A percentile compares a stretch with the other conserved stretches of the same genome.
phyloP scores from a whole-genome alignment of 768 basidiomycete species.

The Auriculariales sp. region DNA sequence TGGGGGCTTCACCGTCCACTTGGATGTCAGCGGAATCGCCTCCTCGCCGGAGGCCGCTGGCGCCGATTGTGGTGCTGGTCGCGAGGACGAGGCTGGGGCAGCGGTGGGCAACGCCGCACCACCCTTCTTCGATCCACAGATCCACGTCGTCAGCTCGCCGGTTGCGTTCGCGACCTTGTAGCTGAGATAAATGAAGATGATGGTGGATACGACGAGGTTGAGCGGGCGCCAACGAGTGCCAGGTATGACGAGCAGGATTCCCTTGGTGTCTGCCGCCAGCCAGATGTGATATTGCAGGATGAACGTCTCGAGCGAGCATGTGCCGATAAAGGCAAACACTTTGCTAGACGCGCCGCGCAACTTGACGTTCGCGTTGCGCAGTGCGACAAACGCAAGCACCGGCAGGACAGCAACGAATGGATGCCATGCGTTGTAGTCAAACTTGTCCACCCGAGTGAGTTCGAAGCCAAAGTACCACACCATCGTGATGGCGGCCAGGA shows the following conservation, averaged over 20 bases:
- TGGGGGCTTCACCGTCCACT: conserved; percentile 19
- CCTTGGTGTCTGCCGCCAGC: conserved; percentile 74
- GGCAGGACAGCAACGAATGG: conserved; percentile 72
- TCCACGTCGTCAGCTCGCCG: conserved; percentile 46
- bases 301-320: conserved; percentile 82
- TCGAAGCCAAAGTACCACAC: conserved; percentile 79
- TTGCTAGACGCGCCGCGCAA: conserved; percentile 57
- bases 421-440: conserved; percentile 76
- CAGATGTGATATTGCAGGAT: conserved; percentile 83
- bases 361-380: conserved; percentile 62
- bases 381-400: conserved; percentile 54
- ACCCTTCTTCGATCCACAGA: conserved; percentile 21
- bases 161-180: conserved; percentile 67
- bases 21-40: conserved; percentile 10
- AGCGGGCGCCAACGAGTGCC: conserved; percentile 57
- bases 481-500: conserved; percentile 36
- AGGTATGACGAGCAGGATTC: conserved; percentile 65
- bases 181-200: conserved; percentile 69
- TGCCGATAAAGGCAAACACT: conserved; percentile 69
- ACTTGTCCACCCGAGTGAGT: conserved; percentile 60
- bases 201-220: conserved; percentile 63
- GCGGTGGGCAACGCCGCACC: not conserved
- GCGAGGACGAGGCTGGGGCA: not conserved
- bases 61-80: conserved; percentile 8
- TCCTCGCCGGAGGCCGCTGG: conserved; percentile 17